A percentile compares a stretch with the other conserved stretches of the same genome.
These are phyloP conservation scores for Astraeus odoratus DNA, from an alignment of 768 basidiomycete genomes.

Conservation along the genomic window DNA sequence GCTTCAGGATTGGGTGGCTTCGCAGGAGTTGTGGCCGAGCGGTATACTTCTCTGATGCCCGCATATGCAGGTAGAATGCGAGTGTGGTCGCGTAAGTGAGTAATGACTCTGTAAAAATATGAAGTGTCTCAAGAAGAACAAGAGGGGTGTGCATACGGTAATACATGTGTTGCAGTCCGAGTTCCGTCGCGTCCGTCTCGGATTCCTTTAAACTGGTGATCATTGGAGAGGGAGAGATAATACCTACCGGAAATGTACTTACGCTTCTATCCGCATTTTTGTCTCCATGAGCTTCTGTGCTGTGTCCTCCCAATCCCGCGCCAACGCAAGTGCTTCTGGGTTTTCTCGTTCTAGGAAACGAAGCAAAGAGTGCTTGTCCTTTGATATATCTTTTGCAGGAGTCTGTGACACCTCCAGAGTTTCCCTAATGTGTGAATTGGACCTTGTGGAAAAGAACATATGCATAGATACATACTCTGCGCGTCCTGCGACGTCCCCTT, in stretches of 20 bases:
- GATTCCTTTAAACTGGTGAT: constrained; percentile 40
- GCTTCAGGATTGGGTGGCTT: constrained; percentile 63
- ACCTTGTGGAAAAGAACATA: neutral
- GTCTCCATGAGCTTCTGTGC: constrained; percentile 44
- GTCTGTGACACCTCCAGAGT: constrained; percentile 2
- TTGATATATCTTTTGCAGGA: constrained; percentile 28
- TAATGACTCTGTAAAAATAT: constrained; percentile 59
- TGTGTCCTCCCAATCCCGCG: constrained; percentile 79
- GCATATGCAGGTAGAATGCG: constrained; percentile 89
- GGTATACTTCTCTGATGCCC: constrained; percentile 58
- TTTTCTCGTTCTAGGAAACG: constrained; percentile 67
- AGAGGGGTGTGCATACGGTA: constrained; percentile 60
- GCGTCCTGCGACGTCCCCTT: constrained; percentile 24
- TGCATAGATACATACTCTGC: constrained; percentile 18
- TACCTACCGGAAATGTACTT: constrained; percentile 12
- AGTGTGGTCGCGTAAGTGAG: constrained; percentile 86
- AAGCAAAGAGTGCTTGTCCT: constrained; percentile 53
- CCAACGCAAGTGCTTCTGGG: constrained; percentile 74
- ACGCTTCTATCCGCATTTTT: constrained; percentile 51
- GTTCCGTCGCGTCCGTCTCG: constrained; percentile 44
- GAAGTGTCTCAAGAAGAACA: neutral
- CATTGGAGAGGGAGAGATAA: neutral
- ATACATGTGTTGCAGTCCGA: constrained; percentile 76
- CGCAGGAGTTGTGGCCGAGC: constrained; percentile 56
- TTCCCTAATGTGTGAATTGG: constrained; percentile 10